These are phyloP conservation scores for Yamadazyma sp. DNA, from an alignment of 805 yeast genomes.

Conservation along the genomic window DNA sequence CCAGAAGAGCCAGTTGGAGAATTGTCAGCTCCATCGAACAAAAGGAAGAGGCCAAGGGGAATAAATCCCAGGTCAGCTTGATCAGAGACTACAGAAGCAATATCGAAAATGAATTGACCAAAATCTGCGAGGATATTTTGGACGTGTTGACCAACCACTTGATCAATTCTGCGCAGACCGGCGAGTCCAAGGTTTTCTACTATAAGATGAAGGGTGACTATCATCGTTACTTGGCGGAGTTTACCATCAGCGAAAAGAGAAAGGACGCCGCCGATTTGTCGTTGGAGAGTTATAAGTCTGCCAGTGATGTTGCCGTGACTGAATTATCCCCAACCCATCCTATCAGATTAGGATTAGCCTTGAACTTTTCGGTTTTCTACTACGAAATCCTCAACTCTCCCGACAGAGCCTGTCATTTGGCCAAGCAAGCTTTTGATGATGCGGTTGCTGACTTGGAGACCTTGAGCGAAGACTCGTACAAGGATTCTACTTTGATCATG, in stretches of 20 bases:
- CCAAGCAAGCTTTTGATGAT: slow-evolving; percentile 98
- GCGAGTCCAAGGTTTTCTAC: slow-evolving; percentile 97
- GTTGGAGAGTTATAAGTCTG: slow-evolving; percentile 90
- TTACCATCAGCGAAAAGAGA: slow-evolving; percentile 87
- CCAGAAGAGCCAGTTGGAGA: slow-evolving; percentile 99
- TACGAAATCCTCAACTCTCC: slow-evolving; percentile 98
- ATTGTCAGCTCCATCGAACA: slow-evolving; percentile 97
- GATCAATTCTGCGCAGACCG: slow-evolving; percentile 91
- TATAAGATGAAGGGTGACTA: slow-evolving; percentile 99
- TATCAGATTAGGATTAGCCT: slow-evolving; percentile 95
- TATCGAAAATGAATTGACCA: slow-evolving; percentile 88
- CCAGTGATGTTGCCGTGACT: slow-evolving; percentile 94
- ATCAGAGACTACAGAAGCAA: slow-evolving; percentile 93
- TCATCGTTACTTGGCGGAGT: slow-evolving; percentile 98
- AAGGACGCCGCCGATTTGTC: slow-evolving; percentile 91
- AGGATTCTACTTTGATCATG: slow-evolving; percentile 98
- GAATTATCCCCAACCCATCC: slow-evolving; percentile 99
- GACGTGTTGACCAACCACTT: slow-evolving; percentile 84
- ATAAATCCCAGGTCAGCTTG: slow-evolving; percentile 82
- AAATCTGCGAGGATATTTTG: slow-evolving; percentile 92
- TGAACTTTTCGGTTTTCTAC: slow-evolving; percentile 96
- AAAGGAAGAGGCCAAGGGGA: slow-evolving; percentile 96
- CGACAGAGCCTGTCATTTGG: slow-evolving; percentile 97
- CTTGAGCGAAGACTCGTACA: slow-evolving; percentile 95
- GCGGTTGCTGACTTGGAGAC: slow-evolving; percentile 99